Evolutionary conservation across 2,329 filamentous ascomycete genomes (phyloP).

Genomic region (Fusarium sp.): DNA sequence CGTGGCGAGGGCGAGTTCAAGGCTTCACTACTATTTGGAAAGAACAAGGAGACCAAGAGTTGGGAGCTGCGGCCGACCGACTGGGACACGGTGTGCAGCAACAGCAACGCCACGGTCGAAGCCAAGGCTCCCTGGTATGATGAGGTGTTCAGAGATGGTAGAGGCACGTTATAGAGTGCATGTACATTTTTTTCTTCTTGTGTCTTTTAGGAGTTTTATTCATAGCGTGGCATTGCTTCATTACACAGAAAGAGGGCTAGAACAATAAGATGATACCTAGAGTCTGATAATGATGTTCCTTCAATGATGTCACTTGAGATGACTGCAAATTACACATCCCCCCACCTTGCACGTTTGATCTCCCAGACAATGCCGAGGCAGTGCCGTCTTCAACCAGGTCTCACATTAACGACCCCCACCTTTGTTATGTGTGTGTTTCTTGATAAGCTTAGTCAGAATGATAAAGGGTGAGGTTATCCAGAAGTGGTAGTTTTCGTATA

Average conservation of each 20-base stretch:
- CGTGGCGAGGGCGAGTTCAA: constrained; percentile 3
- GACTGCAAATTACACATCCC: not conserved
- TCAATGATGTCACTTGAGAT: not conserved
- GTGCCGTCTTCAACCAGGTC: not conserved
- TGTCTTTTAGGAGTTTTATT: constrained; percentile 15
- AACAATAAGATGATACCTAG: not conserved
- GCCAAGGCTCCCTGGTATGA: constrained; percentile 30
- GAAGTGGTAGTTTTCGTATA: not conserved
- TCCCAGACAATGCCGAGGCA: not conserved
- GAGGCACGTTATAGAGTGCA: constrained; percentile 25
- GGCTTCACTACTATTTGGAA: constrained; percentile 34
- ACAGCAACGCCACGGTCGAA: constrained; percentile 24
- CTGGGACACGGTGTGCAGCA: constrained; percentile 34
- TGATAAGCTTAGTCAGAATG: not conserved
- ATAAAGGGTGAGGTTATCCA: not conserved
- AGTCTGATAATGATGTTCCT: not conserved
- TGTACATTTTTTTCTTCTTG: not conserved
- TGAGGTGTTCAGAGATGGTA: constrained; percentile 38
- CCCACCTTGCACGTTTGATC: not conserved
- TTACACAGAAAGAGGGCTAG: not conserved
- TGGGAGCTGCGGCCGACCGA: constrained; percentile 33
- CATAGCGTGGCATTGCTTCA: constrained; percentile 31
- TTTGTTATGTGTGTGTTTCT: not conserved
- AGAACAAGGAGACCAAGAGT: constrained; percentile 29
- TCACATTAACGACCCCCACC: not conserved